Percentiles rank a stretch among this genome's conserved stretches.
These are phyloP conservation scores for Xylaria telfairii DNA, from an alignment of 495 filamentous ascomycete genomes.

Conservation along the genomic window DNA sequence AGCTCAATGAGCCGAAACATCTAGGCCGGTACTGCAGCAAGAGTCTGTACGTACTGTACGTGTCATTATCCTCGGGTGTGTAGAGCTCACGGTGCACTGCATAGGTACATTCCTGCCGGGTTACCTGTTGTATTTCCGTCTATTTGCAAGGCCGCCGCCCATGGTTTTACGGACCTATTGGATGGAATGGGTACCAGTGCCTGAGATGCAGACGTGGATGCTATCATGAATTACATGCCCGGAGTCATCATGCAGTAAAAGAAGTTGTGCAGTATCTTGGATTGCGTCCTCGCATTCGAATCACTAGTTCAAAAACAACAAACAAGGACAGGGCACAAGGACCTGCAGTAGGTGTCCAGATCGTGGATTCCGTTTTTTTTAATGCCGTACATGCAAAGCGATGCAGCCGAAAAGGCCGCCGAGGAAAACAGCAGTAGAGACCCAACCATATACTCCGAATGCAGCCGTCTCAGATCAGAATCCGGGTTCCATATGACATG, in stretches of 20 bases:
- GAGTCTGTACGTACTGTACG: neutral
- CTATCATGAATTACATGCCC: neutral
- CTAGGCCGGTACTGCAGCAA: neutral
- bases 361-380: conserved; percentile 60
- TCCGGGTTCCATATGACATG: conserved; percentile 49
- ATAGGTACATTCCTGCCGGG: neutral
- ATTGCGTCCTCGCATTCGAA: neutral
- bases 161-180: neutral
- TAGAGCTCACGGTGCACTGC: neutral
- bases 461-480: conserved; percentile 50
- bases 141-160: neutral
- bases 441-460: conserved; percentile 64
- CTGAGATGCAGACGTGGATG: neutral
- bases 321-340: neutral
- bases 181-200: neutral
- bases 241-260: neutral
- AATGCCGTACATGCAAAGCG: conserved; percentile 61
- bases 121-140: neutral
- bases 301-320: neutral
- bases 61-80: too few relatives aligned
- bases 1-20: neutral
- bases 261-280: neutral
- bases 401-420: conserved; percentile 50
- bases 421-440: conserved; percentile 49
- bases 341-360: conserved; percentile 41